Evolutionary conservation across 331 rosid species (phyloP).

Genomic region (Erythrophleum ivorense): DNA sequence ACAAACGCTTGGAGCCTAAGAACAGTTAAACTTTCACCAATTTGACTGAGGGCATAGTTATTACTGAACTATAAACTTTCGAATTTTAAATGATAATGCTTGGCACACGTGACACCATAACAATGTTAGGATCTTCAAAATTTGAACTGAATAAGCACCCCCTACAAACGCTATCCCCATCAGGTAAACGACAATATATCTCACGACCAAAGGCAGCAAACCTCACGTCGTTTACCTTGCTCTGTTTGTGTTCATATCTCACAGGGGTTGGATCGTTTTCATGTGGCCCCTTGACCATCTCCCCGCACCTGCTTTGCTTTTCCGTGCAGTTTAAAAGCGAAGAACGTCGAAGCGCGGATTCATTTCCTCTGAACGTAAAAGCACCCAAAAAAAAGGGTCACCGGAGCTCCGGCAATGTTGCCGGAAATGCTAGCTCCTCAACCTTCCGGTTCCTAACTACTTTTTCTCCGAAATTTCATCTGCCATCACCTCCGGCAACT

Average conservation of each 20-base stretch:
- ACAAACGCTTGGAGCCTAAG: constrained; percentile 2
- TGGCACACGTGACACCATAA: constrained; percentile 38
- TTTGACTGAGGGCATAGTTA: neutral
- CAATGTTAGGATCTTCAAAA: neutral
- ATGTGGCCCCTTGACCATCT: constrained; percentile 2
- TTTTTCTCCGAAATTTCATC: neutral
- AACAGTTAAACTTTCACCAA: neutral
- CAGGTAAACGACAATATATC: neutral
- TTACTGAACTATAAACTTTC: neutral
- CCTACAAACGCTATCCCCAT: constrained; percentile 6
- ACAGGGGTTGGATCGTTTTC: neutral
- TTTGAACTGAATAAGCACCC: neutral
- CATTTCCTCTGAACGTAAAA: neutral
- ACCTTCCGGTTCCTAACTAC: neutral
- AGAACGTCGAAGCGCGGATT: neutral
- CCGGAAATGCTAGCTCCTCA: constrained; percentile 39
- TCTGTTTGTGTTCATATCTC: neutral
- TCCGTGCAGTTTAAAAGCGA: constrained; percentile 18
- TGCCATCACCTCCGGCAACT: neutral
- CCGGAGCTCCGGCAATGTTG: constrained; percentile 51
- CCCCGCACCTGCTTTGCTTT: neutral
- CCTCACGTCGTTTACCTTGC: neutral
- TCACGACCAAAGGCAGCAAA: neutral
- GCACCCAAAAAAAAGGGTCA: neutral
- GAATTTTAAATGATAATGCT: constrained; percentile 15